Percentiles rank a stretch among this genome's conserved stretches.
These are phyloP conservation scores for Phragmites australis DNA, from an alignment of 176 grass and related monocot species.

Conservation along the genomic window DNA sequence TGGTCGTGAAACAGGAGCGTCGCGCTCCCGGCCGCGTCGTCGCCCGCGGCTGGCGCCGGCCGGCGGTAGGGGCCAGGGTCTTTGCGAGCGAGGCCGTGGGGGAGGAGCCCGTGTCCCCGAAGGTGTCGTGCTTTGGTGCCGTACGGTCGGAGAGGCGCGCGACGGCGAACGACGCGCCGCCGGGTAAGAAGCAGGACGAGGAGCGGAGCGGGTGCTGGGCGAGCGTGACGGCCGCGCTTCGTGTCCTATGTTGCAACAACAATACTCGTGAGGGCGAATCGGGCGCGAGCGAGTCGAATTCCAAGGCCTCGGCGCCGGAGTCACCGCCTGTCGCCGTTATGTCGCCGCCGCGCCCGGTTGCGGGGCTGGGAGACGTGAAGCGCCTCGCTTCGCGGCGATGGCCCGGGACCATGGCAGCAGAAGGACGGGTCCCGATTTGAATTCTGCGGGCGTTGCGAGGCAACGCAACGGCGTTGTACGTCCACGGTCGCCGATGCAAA, in stretches of 20 bases:
- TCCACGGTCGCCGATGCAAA: background rate
- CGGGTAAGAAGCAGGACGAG: background rate
- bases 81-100: constrained; percentile 47
- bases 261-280: background rate
- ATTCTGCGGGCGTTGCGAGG: background rate
- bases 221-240: background rate
- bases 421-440: background rate
- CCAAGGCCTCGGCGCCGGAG: background rate
- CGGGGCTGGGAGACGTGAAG: constrained; percentile 37
- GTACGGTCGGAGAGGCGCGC: constrained; percentile 18
- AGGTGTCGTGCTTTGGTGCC: constrained; percentile 47
- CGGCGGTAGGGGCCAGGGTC: constrained; percentile 29
- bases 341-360: constrained; percentile 28
- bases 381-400: constrained; percentile 44
- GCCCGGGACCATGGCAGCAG: constrained; percentile 11
- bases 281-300: background rate
- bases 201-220: constrained; percentile 27
- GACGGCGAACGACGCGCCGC: background rate
- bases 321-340: background rate
- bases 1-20: background rate
- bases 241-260: background rate
- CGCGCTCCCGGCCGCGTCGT: constrained; percentile 1
- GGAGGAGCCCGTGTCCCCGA: constrained; percentile 46
- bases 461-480: background rate
- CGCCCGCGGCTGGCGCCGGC: constrained; percentile 24